Base-by-base conservation (phyloP, 257 asterid species). In the Fraxinus quadrangulata region DNA sequence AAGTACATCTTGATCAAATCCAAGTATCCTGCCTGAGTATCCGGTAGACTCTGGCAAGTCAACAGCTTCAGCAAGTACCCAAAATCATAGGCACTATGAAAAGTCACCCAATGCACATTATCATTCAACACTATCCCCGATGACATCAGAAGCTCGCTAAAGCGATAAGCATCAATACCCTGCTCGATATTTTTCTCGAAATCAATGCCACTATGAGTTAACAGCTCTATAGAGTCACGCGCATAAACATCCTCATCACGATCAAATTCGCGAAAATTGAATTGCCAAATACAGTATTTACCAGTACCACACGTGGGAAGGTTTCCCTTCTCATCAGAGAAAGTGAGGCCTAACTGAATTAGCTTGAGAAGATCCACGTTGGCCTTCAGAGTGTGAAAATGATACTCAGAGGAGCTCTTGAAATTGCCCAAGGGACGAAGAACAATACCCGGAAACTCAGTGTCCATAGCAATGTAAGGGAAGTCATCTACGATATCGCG, bases 371-470 rank as follows among this genome's bases (percentile, higher is more conserved):
- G 65, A 54, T 54, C 65, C 65, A 54, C 65, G 19, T 54, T 54
- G 65, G 65, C 65, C 65, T 54, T 54, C 2, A 54, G 65, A 19
- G 65, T 54, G 24, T 54, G 65, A 54, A 54, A 54, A 54, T 54
- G 65, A 17, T 54, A 54, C 21, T 54, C 65, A 19, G 65, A 54
- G 9, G 65, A 54, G 26, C 65, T 54, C 23, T 54, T 54, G 24
- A 54, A 54, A 54, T 54, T 54, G 65, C 65, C 65, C 65, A 54
- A 54, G 26, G 65, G 65, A 54, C 65, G 65, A 54, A 54, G 65
- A 54, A 54, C 24, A 54, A 54, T 54, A 17, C 65, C 65, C 10
- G 65, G 65, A 17, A 54, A 54, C 65, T 54, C 65, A 17, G 65
- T 54, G 65, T 54, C 65, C 65, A 54, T 54, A 17, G 65, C 65